Conservation (phyloP, 345 rosid genomes). For the Gossypium longicalyx region DNA sequence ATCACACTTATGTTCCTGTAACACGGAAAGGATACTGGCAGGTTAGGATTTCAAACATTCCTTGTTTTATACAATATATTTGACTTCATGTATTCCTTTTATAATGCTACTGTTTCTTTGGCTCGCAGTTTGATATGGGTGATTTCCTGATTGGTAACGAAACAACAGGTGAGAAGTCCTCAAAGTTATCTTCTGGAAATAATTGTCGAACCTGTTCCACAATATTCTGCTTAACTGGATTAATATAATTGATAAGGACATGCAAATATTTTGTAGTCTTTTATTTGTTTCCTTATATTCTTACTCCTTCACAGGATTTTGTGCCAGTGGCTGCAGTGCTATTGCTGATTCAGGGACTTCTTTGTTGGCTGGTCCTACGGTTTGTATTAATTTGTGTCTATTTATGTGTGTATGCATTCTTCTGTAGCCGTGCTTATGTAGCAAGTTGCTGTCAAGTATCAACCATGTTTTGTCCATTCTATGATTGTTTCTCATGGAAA, state of each 20-base stretch:
- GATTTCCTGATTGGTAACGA: conserved; percentile 50
- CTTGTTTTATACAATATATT: background rate
- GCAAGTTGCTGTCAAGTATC: background rate
- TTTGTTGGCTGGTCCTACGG: conserved; percentile 68
- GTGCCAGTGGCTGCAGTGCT: conserved; percentile 51
- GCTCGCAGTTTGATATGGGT: conserved; percentile 66
- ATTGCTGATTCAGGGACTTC: conserved; percentile 86
- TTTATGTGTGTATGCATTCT: background rate
- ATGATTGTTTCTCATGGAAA: background rate
- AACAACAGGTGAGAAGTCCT: conserved; percentile 47
- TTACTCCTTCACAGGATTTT: conserved; percentile 35
- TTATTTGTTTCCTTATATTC: conserved; percentile 9
- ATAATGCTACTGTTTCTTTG: background rate
- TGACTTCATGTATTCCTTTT: background rate
- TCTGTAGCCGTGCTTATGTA: background rate
- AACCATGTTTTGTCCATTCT: conserved; percentile 1
- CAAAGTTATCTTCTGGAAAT: background rate
- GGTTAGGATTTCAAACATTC: conserved; percentile 34
- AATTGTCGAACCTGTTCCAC: background rate
- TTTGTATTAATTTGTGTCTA: conserved; percentile 24
- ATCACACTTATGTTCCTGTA: conserved; percentile 66
- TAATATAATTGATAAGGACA: background rate
- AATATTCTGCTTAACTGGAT: background rate
- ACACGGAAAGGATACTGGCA: conserved; percentile 68
- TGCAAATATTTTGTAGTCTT: background rate